phyloP scores from a whole-genome alignment of 73 alveolate genomes.

The Paramecium sonneborni region DNA sequence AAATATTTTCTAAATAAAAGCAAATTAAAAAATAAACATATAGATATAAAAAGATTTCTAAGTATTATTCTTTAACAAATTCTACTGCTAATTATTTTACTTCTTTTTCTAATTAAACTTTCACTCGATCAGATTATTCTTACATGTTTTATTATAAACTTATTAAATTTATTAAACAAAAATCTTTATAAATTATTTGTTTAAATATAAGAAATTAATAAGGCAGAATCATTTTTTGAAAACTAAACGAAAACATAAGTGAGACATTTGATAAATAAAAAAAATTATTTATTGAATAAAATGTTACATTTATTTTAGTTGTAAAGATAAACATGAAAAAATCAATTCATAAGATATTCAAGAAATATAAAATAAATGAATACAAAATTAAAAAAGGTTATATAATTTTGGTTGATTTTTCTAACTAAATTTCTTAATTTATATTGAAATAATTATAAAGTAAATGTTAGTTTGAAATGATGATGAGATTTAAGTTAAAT shows the following conservation, averaged over 20 bases:
- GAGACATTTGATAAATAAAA: background rate
- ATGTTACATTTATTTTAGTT: background rate
- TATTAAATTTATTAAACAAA: background rate
- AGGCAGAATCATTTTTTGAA: background rate
- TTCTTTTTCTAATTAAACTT: background rate
- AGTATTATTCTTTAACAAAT: background rate
- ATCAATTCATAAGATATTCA: too few relatives aligned
- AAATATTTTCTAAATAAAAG: slow-evolving; percentile 1
- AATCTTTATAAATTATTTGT: background rate
- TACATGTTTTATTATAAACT: background rate
- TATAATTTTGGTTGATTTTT: too few relatives aligned
- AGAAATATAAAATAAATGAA: too few relatives aligned
- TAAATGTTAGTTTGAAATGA: too few relatives aligned
- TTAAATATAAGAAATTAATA: background rate
- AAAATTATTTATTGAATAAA: background rate
- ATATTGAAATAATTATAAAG: too few relatives aligned
- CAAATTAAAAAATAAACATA: background rate
- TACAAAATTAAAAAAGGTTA: too few relatives aligned
- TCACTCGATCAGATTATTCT: background rate
- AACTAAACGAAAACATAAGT: background rate
- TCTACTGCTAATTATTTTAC: background rate
- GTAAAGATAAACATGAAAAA: too few relatives aligned
- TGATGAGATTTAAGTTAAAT: too few relatives aligned
- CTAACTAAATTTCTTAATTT: too few relatives aligned
- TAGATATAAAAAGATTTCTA: background rate